A percentile compares a stretch with the other conserved stretches of the same genome.
Conservation (phyloP, 331 rosid genomes). For the Telfairia occidentalis region DNA sequence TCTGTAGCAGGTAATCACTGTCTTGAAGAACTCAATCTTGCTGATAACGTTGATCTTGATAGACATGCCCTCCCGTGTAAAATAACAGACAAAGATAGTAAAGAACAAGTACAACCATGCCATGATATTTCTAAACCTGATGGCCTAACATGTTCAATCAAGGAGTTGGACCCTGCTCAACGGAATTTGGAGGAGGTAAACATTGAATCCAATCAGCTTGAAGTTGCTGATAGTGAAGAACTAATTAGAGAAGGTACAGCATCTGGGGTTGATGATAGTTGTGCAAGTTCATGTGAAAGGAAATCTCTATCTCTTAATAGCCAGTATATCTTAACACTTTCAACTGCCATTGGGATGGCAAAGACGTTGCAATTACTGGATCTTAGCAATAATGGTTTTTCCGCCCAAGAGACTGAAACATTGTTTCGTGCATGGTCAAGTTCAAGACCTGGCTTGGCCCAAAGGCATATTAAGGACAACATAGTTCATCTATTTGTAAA, state of each 20-base stretch:
- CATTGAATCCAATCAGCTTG: conserved; percentile 33
- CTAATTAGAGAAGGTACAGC: conserved; percentile 32
- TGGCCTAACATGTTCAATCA: neutral
- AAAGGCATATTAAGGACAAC: conserved; percentile 38
- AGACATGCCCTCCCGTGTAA: conserved; percentile 22
- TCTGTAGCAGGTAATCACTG: conserved; percentile 36
- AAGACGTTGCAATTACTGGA: conserved; percentile 40
- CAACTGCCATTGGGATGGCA: conserved; percentile 47
- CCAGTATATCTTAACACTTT: conserved; percentile 26
- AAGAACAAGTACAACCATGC: conserved; percentile 24
- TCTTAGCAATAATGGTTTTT: conserved; percentile 60
- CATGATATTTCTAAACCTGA: conserved; percentile 17
- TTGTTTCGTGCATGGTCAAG: conserved; percentile 53
- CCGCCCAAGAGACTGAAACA: conserved; percentile 37
- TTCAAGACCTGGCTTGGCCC: conserved; percentile 35
- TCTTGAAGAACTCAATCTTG: conserved; percentile 69
- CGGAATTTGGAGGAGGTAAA: conserved; percentile 21
- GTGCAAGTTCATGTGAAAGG: conserved; percentile 48
- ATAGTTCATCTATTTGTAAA: conserved; percentile 42
- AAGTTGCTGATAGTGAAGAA: conserved; percentile 76
- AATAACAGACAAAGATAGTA: conserved; percentile 19
- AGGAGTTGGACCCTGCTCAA: conserved; percentile 29
- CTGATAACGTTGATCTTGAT: conserved; percentile 36
- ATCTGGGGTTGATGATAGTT: conserved; percentile 48
- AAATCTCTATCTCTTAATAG: conserved; percentile 24